A percentile compares a stretch with the other conserved stretches of the same genome.
Conservation (phyloP, 1,139 yeast genomes). For the Yarrowia galli region DNA sequence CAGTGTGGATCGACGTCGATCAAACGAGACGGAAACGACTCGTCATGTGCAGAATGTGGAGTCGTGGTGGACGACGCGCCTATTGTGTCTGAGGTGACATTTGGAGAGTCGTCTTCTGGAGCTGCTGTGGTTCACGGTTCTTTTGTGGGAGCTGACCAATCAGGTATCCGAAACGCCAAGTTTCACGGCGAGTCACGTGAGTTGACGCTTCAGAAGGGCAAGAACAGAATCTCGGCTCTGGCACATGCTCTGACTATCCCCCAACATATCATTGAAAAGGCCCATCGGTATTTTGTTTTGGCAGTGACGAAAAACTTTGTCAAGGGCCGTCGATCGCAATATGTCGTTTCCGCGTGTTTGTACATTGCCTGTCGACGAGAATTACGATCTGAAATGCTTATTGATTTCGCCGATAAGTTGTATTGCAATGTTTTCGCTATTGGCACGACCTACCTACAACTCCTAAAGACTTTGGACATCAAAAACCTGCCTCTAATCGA, state of each 20-base stretch:
- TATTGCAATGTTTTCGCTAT: conserved; percentile 92
- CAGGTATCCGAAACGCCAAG: conserved; percentile 53
- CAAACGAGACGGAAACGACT: conserved; percentile 36
- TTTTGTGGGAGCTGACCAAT: conserved; percentile 87
- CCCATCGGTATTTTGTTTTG: conserved; percentile 84
- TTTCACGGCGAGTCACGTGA: conserved; percentile 75
- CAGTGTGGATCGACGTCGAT: conserved; percentile 34
- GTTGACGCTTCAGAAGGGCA: conserved; percentile 84
- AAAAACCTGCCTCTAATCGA: conserved; percentile 84
- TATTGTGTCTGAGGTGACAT: conserved; percentile 92
- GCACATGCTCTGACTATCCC: conserved; percentile 82
- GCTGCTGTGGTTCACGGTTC: conserved; percentile 97
- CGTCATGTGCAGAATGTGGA: conserved; percentile 76
- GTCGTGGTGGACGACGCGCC: conserved; percentile 89
- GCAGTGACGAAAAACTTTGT: conserved; percentile 90
- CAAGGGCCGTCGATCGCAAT: conserved; percentile 93
- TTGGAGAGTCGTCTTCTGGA: conserved; percentile 90
- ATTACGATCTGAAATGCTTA: conserved; percentile 91
- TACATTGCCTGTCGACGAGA: conserved; percentile 94
- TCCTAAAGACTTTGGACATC: conserved; percentile 82
- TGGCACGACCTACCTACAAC: conserved; percentile 92
- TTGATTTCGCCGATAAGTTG: conserved; percentile 88
- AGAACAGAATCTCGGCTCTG: conserved; percentile 74
- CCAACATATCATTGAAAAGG: conserved; percentile 84
- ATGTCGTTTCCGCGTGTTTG: conserved; percentile 92